Percentiles rank a stretch among this genome's conserved stretches.
These are phyloP conservation scores for Termitomyces sp. DNA, from an alignment of 768 basidiomycete genomes.

Conservation along the genomic window DNA sequence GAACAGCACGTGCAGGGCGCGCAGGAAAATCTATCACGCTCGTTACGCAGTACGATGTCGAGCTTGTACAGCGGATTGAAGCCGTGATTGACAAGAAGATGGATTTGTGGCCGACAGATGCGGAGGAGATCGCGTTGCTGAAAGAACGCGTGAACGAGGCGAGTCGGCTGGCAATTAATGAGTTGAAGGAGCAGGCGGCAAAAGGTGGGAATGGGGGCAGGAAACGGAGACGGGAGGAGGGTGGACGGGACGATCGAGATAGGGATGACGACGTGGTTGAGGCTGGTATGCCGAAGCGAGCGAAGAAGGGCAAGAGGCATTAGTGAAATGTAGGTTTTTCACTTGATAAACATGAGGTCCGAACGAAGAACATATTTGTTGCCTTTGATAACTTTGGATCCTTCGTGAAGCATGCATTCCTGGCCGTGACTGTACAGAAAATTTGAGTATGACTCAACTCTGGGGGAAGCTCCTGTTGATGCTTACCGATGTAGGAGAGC, in stretches of 20 bases:
- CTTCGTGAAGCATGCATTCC: conserved; percentile 71
- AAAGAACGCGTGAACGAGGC: conserved; percentile 90
- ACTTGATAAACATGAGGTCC: conserved; percentile 57
- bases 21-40: conserved; percentile 97
- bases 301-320: conserved; percentile 44
- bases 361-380: conserved; percentile 72
- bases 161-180: conserved; percentile 65
- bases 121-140: conserved; percentile 83
- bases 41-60: conserved; percentile 98
- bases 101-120: conserved; percentile 80
- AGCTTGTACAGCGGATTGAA: conserved; percentile 93
- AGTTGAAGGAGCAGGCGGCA: conserved; percentile 71
- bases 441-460: neutral
- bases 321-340: conserved; percentile 23
- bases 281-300: conserved; percentile 75
- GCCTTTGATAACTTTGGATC: conserved; percentile 53
- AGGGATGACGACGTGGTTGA: conserved; percentile 91
- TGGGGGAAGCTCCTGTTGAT: neutral
- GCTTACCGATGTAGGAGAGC: conserved; percentile 60
- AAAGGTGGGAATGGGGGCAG: conserved; percentile 33
- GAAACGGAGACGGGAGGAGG: conserved; percentile 39
- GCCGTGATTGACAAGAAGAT: conserved; percentile 89
- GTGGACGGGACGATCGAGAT: conserved; percentile 70
- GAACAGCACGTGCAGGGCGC: conserved; percentile 96
- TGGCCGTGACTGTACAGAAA: conserved; percentile 73